Base-by-base conservation (phyloP, 2,329 filamentous ascomycete genomes). In the Trichoderma simmonsii region DNA sequence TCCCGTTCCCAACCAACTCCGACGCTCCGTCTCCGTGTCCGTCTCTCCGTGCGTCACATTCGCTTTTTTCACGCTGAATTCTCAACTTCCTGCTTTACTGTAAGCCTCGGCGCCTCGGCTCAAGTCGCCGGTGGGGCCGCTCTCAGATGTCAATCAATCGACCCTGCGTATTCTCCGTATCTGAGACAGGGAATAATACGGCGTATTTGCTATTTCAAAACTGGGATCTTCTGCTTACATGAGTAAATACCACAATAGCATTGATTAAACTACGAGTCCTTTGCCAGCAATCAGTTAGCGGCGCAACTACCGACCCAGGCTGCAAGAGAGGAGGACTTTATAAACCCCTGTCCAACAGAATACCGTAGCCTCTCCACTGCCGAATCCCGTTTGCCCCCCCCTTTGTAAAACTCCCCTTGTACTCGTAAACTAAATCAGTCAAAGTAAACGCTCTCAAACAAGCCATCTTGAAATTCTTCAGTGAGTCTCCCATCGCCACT, bases 81-180 rank as follows among this genome's bases (percentile, higher is more conserved):
- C 51, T 21, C 4, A 15, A 21, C n/a, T 21, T 57, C 18, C 15
- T 39, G 21, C 48, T 26, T 26, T 26, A 26, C 26, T 26, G 26
- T 34, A 54, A 36, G 65, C 65, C 65, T 68, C 54, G 34, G 51
- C 65, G 65, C 65, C 54, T 68, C 65, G 65, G 65, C 65, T 59
- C 26, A 59, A 34, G 34, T 43, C 39, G 26, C 21, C 24, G 65
- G 54, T 30, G 51, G 54, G 65, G 65, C 65, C 65, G 65, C 32
- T 59, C 24, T 18, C 39, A 48, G 32, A 60, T 67, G 48, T 12
- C 48, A 57, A 57, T 36, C 34, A 51, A 51, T 67, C 15, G 14
- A 32, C 28, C 26, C 8, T 21, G 43, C 43, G 43, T 48, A 48
- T 51, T 21, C 43, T 43, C 39, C 39, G 15, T 43, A 43, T n/a